phyloP scores from a whole-genome alignment of 192 early-diverging fungal species.

The Neocallimastix lanati region DNA sequence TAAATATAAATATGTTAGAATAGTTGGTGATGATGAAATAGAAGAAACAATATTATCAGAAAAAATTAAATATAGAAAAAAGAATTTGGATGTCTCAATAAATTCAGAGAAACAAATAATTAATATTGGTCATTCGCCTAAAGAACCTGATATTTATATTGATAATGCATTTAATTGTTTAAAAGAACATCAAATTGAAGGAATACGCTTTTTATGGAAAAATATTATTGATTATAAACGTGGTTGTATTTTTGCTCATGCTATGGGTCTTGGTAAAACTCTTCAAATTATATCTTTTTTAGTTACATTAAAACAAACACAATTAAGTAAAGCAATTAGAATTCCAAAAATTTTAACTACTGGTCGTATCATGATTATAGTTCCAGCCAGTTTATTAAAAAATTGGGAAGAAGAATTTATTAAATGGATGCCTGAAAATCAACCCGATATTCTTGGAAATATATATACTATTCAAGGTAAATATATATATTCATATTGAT shows the following conservation, averaged over 20 bases:
- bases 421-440: slow-evolving; percentile 34
- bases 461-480: neutral
- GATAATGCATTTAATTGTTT: slow-evolving; percentile 6
- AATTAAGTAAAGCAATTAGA: slow-evolving; percentile 11
- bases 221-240: slow-evolving; percentile 44
- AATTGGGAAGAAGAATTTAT: slow-evolving; percentile 62
- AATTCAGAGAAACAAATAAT: slow-evolving; percentile 5
- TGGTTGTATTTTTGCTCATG: slow-evolving; percentile 67
- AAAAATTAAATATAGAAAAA: neutral
- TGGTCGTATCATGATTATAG: slow-evolving; percentile 50
- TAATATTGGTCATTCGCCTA: slow-evolving; percentile 45
- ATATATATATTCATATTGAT: no score
- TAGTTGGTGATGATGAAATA: neutral
- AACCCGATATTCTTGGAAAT: neutral
- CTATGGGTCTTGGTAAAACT: slow-evolving; percentile 74
- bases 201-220: slow-evolving; percentile 64
- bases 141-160: slow-evolving; percentile 28
- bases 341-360: slow-evolving; percentile 2
- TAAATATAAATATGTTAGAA: neutral
- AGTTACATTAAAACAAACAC: slow-evolving; percentile 31
- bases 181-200: slow-evolving; percentile 57
- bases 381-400: slow-evolving; percentile 41
- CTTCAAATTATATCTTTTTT: slow-evolving; percentile 56
- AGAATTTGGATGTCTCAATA: neutral
- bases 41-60: neutral